Conservation (phyloP, 129 eudicot genomes). For the Logfia minima region DNA sequence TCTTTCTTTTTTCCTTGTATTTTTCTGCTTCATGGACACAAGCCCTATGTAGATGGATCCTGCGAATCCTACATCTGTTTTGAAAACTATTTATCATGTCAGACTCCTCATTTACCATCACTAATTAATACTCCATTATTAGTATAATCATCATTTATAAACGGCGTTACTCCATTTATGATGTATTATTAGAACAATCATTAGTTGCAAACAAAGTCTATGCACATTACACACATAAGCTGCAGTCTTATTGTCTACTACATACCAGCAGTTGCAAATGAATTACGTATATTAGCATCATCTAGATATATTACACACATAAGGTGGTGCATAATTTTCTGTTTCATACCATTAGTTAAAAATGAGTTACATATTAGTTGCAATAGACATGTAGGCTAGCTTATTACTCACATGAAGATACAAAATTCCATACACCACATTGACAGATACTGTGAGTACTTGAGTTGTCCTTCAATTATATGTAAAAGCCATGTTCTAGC, state of each 20-base stretch:
- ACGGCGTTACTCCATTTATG: not conserved
- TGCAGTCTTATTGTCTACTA: not conserved
- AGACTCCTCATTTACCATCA: not conserved
- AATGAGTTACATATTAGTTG: not conserved
- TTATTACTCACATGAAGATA: not conserved
- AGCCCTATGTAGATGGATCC: not conserved
- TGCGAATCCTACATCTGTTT: not conserved
- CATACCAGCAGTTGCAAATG: not conserved
- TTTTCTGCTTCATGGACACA: constrained; percentile 9
- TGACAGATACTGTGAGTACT: constrained; percentile 2
- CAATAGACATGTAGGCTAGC: not conserved
- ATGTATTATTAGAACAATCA: not conserved
- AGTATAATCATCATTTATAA: not conserved
- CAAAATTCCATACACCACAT: not conserved
- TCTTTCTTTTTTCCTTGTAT: not conserved
- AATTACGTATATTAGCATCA: not conserved
- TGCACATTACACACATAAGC: not conserved
- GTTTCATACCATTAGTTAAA: not conserved
- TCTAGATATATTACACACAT: not conserved
- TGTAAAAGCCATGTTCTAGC: constrained; percentile 10
- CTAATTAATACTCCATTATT: not conserved
- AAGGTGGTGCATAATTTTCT: not conserved
- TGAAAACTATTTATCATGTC: constrained; percentile 1
- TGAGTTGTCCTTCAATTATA: constrained; percentile 24
- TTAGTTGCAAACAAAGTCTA: not conserved